Evolutionary conservation across 2,329 filamentous ascomycete species (phyloP).

Genomic region (Fusarium transvaalense): DNA sequence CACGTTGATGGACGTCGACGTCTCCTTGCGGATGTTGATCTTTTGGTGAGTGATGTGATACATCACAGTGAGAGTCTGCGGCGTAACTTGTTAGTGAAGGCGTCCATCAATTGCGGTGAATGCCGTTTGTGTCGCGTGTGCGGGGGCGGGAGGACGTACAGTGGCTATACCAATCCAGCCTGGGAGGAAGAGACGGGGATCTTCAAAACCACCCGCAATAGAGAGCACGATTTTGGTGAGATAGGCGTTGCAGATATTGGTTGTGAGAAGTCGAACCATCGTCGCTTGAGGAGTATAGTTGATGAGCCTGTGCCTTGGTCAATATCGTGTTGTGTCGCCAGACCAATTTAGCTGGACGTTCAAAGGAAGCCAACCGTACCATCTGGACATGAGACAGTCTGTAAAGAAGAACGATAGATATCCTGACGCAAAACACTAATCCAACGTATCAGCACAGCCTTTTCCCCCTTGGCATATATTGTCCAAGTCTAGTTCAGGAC

Average conservation of each 20-base stretch:
- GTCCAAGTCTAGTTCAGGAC: background rate
- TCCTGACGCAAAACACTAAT: slow-evolving; percentile 78
- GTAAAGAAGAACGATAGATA: slow-evolving; percentile 87
- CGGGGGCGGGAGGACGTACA: slow-evolving; percentile 57
- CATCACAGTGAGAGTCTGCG: slow-evolving; percentile 75
- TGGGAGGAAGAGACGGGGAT: slow-evolving; percentile 77
- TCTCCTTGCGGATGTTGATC: slow-evolving; percentile 84
- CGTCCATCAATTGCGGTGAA: slow-evolving; percentile 13
- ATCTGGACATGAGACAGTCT: slow-evolving; percentile 86
- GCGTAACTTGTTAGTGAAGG: slow-evolving; percentile 12
- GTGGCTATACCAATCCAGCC: slow-evolving; percentile 84
- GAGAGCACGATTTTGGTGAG: slow-evolving; percentile 79
- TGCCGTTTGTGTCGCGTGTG: slow-evolving; percentile 10
- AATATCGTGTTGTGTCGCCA: slow-evolving; percentile 14
- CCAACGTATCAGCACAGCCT: slow-evolving; percentile 22
- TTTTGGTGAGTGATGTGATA: slow-evolving; percentile 84
- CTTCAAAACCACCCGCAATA: slow-evolving; percentile 76
- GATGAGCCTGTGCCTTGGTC: slow-evolving; percentile 70
- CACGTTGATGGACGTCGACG: slow-evolving; percentile 79
- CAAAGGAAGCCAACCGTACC: slow-evolving; percentile 61
- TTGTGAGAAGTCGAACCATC: slow-evolving; percentile 81
- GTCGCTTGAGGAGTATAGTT: slow-evolving; percentile 87
- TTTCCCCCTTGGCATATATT: background rate
- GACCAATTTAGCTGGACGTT: slow-evolving; percentile 1
- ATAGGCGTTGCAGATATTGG: slow-evolving; percentile 80